Evolutionary conservation across 2,329 filamentous ascomycete genomes (phyloP), one percentile per base, ranked within the genome.

Genomic region (Aschersonia sp.): DNA sequence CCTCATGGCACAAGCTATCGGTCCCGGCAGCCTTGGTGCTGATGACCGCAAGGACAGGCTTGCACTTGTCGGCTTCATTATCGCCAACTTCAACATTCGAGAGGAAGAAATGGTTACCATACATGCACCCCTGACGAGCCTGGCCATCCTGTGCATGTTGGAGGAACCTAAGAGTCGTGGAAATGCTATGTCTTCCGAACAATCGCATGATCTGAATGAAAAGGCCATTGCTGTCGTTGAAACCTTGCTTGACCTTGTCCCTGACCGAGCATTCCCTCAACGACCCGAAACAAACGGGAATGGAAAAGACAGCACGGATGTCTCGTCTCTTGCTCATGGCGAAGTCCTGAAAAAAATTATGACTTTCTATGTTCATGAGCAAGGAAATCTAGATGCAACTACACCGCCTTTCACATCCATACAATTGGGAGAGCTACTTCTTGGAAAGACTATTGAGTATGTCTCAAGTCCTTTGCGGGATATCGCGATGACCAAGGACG

Each of bases 91-190:
- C 72, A 97, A 96, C 62, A 77, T 97, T 45, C 80, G 83, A 47
- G 92, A 98, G 65, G 92, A 97, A 62, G 94, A 98, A 59, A 97
- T 98, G 91, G 65, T 94, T 12, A 78, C 85, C 2, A 69, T 86
- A 29, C 91, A 97, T 65, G 84, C 89, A 31, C 91, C 91, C 35
- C 65, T 94, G 31, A 75, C 84, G 47, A 64, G 63, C 40, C 48
- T 68, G 31, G 61, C 63, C 4, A 74, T 80, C 2, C 64, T 94
- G n/a, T 78, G 81, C 3, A 82, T 77, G 77, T 65, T 82, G 42
- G 68, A 80, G 57, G 70, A 83, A 48, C 63, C 68, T 3, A 70
- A 65, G 50, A 65, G 66, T 10, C 59, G 61, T 35, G 54, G 51
- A 62, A 61, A 50, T 54, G 61, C 52, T 20, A 45, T 46, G 48